Conservation (phyloP, 2,329 filamentous ascomycete species). For the Microdochium paspali region DNA sequence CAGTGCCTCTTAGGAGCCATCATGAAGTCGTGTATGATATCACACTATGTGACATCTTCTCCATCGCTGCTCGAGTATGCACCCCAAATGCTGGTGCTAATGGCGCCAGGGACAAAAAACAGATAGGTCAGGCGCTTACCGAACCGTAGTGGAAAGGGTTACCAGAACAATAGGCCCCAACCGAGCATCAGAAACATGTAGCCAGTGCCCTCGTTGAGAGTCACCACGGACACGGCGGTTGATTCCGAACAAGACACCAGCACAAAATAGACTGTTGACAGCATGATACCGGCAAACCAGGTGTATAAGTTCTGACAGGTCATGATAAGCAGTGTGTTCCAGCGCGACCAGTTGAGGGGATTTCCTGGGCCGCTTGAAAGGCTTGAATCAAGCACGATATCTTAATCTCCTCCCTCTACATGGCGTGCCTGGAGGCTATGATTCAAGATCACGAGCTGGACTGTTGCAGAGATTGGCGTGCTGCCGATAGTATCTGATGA, state of each 20-base stretch:
- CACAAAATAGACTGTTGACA: conserved; percentile 18
- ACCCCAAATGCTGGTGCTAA: conserved; percentile 24
- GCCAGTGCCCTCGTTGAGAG: conserved; percentile 19
- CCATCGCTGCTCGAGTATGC: conserved; percentile 24
- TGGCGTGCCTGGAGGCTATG: conserved; percentile 21
- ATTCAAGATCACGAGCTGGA: conserved; percentile 28
- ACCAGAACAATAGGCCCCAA: conserved; percentile 35
- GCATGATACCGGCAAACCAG: conserved; percentile 28
- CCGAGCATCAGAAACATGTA: conserved; percentile 30
- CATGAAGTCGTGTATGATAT: conserved; percentile 32
- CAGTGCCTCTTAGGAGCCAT: conserved; percentile 32
- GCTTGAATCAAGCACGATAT: conserved; percentile 41
- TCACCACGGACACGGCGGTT: conserved; percentile 11
- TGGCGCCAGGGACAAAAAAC: conserved; percentile 20
- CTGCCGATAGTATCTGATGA: conserved; percentile 4
- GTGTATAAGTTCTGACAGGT: no score
- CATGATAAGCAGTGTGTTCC: conserved; percentile 17
- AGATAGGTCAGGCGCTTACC: conserved; percentile 31
- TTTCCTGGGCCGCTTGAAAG: conserved; percentile 41
- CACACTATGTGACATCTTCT: conserved; percentile 35
- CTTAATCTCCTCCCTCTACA: conserved; percentile 14
- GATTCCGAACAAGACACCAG: conserved; percentile 16
- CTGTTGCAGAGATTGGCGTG: conserved; percentile 25
- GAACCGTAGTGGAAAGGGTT: conserved; percentile 35
- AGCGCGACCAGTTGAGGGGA: conserved; percentile 38